Conservation (phyloP, 495 filamentous ascomycete genomes). For the Xylaria palmicola region DNA sequence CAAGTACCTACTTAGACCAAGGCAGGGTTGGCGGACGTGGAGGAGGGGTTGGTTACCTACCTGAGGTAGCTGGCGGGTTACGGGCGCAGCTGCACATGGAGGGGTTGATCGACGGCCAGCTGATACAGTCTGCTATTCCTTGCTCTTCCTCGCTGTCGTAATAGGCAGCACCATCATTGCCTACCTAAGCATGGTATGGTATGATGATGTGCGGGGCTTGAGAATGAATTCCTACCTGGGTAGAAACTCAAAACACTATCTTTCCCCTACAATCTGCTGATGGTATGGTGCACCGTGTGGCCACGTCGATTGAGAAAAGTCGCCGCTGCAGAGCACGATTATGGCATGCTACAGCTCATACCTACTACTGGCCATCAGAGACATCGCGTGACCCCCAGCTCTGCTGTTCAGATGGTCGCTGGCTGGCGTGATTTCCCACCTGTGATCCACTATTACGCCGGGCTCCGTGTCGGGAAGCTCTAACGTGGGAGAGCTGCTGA, state of each 20-base stretch:
- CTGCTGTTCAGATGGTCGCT: constrained; percentile 4
- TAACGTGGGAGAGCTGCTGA: neutral
- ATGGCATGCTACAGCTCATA: constrained; percentile 7
- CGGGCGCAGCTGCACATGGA: neutral
- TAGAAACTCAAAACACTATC: too few species aligned
- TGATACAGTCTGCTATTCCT: too few species aligned
- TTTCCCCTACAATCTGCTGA: neutral
- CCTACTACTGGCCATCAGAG: neutral
- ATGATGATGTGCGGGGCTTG: constrained; percentile 12
- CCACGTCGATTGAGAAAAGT: neutral
- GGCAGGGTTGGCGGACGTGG: neutral
- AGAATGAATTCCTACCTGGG: too few species aligned
- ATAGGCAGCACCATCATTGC: neutral
- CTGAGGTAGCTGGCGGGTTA: neutral
- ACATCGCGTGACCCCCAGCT: constrained; percentile 16
- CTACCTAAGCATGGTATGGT: constrained; percentile 14
- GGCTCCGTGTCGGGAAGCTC: constrained; percentile 1
- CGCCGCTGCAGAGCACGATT: neutral
- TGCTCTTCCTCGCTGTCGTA: constrained; percentile 1
- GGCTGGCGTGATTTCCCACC: constrained; percentile 13
- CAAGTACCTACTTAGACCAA: too few species aligned
- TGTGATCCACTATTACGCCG: neutral
- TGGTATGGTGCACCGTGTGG: neutral
- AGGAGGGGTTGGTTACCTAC: neutral
- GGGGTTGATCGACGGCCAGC: constrained; percentile 14